Base-by-base conservation (phyloP, 2,329 filamentous ascomycete genomes). In the Colletotrichum sp. region DNA sequence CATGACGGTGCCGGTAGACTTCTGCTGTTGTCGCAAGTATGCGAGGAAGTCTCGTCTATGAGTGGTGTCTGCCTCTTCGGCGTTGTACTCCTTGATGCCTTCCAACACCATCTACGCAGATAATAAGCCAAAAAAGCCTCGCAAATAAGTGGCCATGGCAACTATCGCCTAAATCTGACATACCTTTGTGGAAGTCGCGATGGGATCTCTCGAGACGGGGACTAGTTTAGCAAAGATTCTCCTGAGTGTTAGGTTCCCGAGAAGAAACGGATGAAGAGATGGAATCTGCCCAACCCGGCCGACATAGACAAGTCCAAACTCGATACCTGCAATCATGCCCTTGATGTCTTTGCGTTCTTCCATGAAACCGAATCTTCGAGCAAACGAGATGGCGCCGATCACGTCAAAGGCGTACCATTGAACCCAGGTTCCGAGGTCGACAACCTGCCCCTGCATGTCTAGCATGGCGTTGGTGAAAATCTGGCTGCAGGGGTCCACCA, bases 81-180 rank as follows among this genome's bases (percentile, higher is more conserved):
- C n/a, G 10, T 48, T n/a, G 10, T 48, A 13, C n/a, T 48, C 43
- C 43, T 7, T 48, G 4, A 48, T 13, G 18, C 43, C n/a, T 21
- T 21, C 43, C 43, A 48, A 48, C 5, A 48, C 43, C 43, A 48
- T 48, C 43, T 48, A 21, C 2, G 0, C n/a, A 48, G n/a, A 13
- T 5, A 12, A 13, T 48, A 0, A 48, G 43, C 1, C 10, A 13
- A 7, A 13, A 0, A n/a, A 7, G 9, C 9, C 18, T 43, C 5
- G 1, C 9, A n/a, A 43, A 5, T 2, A 43, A 5, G 18, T 8
- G 15, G 4, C 2, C 15, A 5, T 2, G 4, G 15, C 36, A 8
- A 43, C 36, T 43, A 10, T 3, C 16, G 8, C 8, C 7, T 2
- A 1, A 21, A 2, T 48, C 6, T 2, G 6, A 48, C 18, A 21